Evolutionary conservation across 768 basidiomycete genomes (phyloP), one percentile per base, ranked within the genome.

Genomic region (Boletus eberwhitei): DNA sequence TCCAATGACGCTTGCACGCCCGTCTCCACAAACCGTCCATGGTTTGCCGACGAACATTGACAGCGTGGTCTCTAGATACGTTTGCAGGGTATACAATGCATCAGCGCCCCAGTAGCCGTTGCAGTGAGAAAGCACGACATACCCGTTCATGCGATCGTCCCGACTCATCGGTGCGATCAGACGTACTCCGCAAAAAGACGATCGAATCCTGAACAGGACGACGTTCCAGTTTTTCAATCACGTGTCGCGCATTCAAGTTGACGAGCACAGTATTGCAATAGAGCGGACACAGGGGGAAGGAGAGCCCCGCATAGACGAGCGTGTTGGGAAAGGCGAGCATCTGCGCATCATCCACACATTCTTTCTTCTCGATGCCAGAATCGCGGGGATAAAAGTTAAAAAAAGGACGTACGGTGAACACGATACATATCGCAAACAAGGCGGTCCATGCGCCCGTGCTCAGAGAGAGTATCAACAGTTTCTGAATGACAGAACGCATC

Each of bases 221-320:
- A 11, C 49, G 53, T 19, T 51, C 55, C 22, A 64, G 46, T 14
- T 61, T 61, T 4, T 52, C 42, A 8, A 64, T 52, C 26, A 66
- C 47, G 29, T 48, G 34, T 11, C 71, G 61, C 7, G 70, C 63
- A 40, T 72, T 72, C 49, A 72, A 44, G 50, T 65, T 73, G 16
- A 61, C 63, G 47, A 72, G 65, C 19, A 73, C 57, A 17, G 67
- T 69, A 43, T 66, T 72, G 36, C 67, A 65, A 36, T 71, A 72
- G 7, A 73, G 47, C 1, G 70, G 65, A 49, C 70, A 66, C 22
- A 69, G 51, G 4, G 69, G 63, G 19, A 67, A 70, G 46, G 69
- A 66, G 37, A 73, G 39, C 11, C 45, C 53, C 29, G 34, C 48
- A 8, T 68, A 66, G 32, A 65, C 43, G 17, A 55, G 46, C 17